Percentiles rank a stretch among this genome's conserved stretches.
Evolutionary conservation across 306 rosid species (phyloP).

Genomic region (Acacia crassicarpa): DNA sequence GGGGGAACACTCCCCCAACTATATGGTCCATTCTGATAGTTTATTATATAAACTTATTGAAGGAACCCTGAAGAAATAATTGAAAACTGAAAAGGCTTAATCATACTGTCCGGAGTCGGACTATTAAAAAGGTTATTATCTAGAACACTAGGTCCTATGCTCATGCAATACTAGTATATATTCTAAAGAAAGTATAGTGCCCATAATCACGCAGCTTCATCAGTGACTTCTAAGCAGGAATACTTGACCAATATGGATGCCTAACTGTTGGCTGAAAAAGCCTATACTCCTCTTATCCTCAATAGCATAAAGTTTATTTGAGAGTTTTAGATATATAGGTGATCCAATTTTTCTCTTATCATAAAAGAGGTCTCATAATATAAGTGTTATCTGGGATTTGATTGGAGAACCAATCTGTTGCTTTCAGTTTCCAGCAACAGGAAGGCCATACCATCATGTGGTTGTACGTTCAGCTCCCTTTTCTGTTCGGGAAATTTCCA

Average conservation of each 20-base stretch:
- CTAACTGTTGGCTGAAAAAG: background rate
- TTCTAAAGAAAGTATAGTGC: background rate
- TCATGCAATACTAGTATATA: background rate
- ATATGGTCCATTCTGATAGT: constrained; percentile 22
- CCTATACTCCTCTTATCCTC: too few relatives aligned
- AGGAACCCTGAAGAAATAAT: constrained; percentile 26
- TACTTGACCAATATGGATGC: constrained; percentile 17
- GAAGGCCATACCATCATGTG: background rate
- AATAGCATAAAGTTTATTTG: too few relatives aligned
- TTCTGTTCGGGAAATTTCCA: background rate
- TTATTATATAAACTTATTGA: background rate
- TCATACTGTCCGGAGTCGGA: constrained; percentile 30
- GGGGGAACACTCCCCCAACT: constrained; percentile 48
- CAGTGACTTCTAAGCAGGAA: background rate
- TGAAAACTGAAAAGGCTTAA: constrained; percentile 32
- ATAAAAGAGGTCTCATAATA: too few relatives aligned
- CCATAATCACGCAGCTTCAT: background rate
- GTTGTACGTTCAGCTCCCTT: background rate
- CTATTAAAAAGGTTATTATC: constrained; percentile 22
- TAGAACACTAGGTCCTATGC: constrained; percentile 7
- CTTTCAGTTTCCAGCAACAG: background rate
- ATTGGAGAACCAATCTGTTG: background rate
- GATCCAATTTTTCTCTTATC: too few relatives aligned
- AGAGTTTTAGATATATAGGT: too few relatives aligned
- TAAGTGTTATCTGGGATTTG: too few relatives aligned